Base-by-base conservation (phyloP, 1,139 yeast genomes). In the Candida sp. region DNA sequence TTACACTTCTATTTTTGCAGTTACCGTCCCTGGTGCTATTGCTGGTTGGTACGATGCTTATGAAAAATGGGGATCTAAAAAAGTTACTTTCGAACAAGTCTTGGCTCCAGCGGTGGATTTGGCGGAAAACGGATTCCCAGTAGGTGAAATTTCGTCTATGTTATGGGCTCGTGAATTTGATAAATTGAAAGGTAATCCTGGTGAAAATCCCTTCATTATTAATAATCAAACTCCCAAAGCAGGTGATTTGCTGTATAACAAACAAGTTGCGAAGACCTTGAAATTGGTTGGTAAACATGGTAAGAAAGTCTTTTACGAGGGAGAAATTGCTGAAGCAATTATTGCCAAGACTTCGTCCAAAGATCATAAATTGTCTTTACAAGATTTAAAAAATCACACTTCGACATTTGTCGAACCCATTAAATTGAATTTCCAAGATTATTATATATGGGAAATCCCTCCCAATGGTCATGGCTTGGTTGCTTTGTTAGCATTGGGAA, bases 401-500 rank as follows among this genome's bases (percentile, higher is more conserved):
- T 77, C 90, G 3, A 72, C 84, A 0, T 70, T 78, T 50, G 82
- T 83, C 15, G 82, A 81, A 1, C 89, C 93, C 1, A 77, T 85
- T 25, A 64, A 68, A 15, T 60, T 81, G 43, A 74, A 70, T 29
- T 66, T 77, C 47, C 61, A 71, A 43, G 73, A 77, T 48, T 55
- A 61, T 38, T 64, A 73, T 49, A 58, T 81, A 46, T 82, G 89
- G 85, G 93, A 86, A 58, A 81, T 85, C 44, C 93, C 95, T 5
- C 95, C 95, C 21, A 85, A 82, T 58, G 89, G 91, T 3, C 88
- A 86, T 44, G 95, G 95, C 1, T 64, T 86, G 33, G 86, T 86
- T 38, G 93, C 90, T 0, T 66, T 86, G 39, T 63, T 84, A 36
- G 81, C 91, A 0, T 62, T 85, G 43, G 95, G 95, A 0, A 68